Evolutionary conservation across 345 rosid genomes (phyloP).

Genomic region (Ceriops zippeliana): DNA sequence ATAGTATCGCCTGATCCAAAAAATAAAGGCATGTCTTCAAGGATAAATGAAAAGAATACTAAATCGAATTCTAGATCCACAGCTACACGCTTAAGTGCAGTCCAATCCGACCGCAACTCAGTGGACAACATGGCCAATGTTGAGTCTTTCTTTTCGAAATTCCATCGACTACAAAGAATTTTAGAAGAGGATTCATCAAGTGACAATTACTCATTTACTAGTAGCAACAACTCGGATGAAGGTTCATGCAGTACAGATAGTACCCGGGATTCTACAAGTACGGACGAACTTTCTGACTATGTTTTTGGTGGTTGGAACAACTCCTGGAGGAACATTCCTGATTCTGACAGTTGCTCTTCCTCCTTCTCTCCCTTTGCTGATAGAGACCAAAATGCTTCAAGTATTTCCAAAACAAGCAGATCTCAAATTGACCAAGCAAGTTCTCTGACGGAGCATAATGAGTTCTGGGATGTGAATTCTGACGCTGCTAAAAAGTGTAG

Average conservation of each 20-base stretch:
- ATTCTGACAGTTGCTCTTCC: conserved; percentile 60
- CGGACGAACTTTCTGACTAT: conserved; percentile 77
- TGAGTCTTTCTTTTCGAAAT: conserved; percentile 63
- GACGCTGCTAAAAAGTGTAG: conserved; percentile 40
- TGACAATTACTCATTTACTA: conserved; percentile 75
- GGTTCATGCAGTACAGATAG: conserved; percentile 91
- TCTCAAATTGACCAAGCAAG: conserved; percentile 18
- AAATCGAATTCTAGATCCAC: conserved; percentile 31
- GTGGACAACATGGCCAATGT: conserved; percentile 37
- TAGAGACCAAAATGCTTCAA: conserved; percentile 23
- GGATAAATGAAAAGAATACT: conserved; percentile 20
- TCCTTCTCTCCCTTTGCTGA: conserved; percentile 48
- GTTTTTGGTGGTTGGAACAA: conserved; percentile 59
- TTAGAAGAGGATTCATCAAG: conserved; percentile 83
- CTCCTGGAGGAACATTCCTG: conserved; percentile 44
- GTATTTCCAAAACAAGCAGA: conserved; percentile 25
- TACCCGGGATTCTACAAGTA: conserved; percentile 58
- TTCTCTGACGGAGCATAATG: background rate
- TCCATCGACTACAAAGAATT: conserved; percentile 55
- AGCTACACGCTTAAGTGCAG: conserved; percentile 18
- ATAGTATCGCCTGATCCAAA: conserved; percentile 29
- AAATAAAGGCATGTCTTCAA: conserved; percentile 23
- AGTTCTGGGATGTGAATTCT: conserved; percentile 12
- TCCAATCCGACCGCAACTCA: conserved; percentile 26
- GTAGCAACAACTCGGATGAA: conserved; percentile 85